Evolutionary conservation across 1,284 basidiomycete genomes (phyloP), one percentile per base, ranked within the genome.

Genomic region (Cutaneotrichosporon sp.): DNA sequence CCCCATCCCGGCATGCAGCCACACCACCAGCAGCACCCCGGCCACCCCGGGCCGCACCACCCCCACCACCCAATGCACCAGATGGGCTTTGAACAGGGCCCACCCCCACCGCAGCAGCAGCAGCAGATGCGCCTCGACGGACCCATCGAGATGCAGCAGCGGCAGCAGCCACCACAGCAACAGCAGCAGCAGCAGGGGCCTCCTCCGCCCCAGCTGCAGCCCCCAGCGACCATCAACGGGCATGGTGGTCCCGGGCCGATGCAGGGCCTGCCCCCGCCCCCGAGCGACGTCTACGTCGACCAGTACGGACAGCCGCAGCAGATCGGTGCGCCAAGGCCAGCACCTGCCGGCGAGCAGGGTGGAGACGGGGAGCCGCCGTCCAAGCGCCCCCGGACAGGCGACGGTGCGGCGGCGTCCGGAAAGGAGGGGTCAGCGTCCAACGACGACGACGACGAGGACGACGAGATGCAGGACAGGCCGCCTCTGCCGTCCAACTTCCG

Each of bases 401-500:
- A 50, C 22, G 34, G 51, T 46, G 46, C 54, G 27, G 33, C 62
- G 51, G 42, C 57, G 4, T n/a, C n/a, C n/a, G 45, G 29, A 4
- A 50, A 50, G 27, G 31, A 22, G 13, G 45, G 50, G 34, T 14
- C 45, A 7, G 64, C 70, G 13, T 20, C 42, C 20, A 63, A 33
- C 34, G 49, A 67, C 47, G 67, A 67, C 8, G 69, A 68, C 20
- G 68, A 69, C 20, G 67, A 67, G 18, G 66, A 70, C 20, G 74
- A 76, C 47, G 72, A 73, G 33, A 25, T 67, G 29, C 60, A 66
- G 4, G 70, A 73, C 58, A 52, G 59, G 10, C 69, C 69, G 14
- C 66, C 74, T 14, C 60, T 73, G 63, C 76, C 63, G 77, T 80
- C 66, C 56, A 79, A 81, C 27, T 82, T 85, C 47, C 87, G 89